Base-by-base conservation (phyloP, 371 early-diverging fungal species). In the Mortierella sp. region DNA sequence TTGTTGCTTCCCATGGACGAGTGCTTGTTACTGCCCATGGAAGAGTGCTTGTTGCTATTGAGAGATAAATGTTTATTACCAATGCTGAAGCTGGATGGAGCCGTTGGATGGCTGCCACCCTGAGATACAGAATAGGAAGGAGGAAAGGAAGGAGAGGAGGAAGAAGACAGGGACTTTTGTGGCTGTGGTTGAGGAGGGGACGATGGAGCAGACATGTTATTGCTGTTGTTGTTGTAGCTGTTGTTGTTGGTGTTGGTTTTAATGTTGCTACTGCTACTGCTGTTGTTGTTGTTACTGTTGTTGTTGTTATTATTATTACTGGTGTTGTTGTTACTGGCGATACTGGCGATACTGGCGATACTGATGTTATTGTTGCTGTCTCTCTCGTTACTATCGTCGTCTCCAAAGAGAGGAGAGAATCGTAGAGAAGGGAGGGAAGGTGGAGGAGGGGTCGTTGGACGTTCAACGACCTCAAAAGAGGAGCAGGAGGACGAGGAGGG, bases 381-480 rank as follows among this genome's bases (percentile, higher is more conserved):
- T 6, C 17, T n/a, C 10, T 31, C n/a, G 19, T 34, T 34, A 8
- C 29, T 42, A n/a, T 59, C 40, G 15, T 64, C 65, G 51, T 51
- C 60, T 53, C 60, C 60, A 58, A 72, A 72, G 58, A 75, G 70
- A 9, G 76, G 76, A 3, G 76, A 66, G 76, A 75, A 75, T 0
- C 47, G 45, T n/a, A 75, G 51, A 12, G 65, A 53, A 4, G 75
- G 75, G 1, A 75, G 66, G 8, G 70, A 65, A 3, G 75, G 68
- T 7, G 75, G 64, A 2, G 69, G 67, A 55, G 57, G 62, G 23
- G 69, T 61, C 76, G 78, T 47, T 32, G 56, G 69, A 64, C 72
- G 65, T 67, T 83, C 66, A 64, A 71, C 59, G 72, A 72, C 66
- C 68, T 74, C 76, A 75, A 67, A 73, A 31, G 68, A 66, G 28